phyloP scores from a whole-genome alignment of 345 rosid genomes.

The Excoecaria cochinchinensis region DNA sequence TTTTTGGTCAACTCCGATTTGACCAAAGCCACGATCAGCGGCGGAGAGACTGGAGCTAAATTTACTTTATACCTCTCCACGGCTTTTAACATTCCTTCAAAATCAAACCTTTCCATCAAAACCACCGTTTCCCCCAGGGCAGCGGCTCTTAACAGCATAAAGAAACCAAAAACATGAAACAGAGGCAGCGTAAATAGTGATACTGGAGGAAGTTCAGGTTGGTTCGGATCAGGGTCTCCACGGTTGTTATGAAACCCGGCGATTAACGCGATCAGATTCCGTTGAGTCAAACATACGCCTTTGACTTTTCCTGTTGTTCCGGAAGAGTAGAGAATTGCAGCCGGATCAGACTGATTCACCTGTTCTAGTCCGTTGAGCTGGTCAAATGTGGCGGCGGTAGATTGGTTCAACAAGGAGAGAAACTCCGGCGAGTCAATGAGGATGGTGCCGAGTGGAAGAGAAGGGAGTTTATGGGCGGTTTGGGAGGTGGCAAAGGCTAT shows the following conservation, averaged over 20 bases:
- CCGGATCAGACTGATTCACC: conserved; percentile 61
- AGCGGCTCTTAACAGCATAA: conserved; percentile 33
- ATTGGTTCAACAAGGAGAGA: conserved; percentile 38
- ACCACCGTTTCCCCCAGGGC: conserved; percentile 45
- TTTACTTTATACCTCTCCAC: conserved; percentile 56
- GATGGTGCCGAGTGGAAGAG: conserved; percentile 43
- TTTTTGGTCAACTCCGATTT: conserved; percentile 65
- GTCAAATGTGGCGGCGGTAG: not conserved
- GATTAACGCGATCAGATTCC: conserved; percentile 61
- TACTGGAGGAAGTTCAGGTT: conserved; percentile 40
- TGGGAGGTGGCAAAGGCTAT: conserved; percentile 68
- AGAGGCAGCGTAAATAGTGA: conserved; percentile 47
- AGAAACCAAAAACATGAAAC: conserved; percentile 51
- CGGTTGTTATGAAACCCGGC: conserved; percentile 41
- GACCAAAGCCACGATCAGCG: conserved; percentile 59
- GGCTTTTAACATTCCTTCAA: conserved; percentile 37
- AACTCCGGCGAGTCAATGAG: conserved; percentile 79
- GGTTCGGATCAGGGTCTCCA: not conserved
- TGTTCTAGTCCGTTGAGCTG: conserved; percentile 13
- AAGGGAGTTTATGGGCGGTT: conserved; percentile 41
- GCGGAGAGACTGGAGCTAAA: conserved; percentile 79
- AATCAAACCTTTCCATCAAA: conserved; percentile 46
- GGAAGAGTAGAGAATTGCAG: conserved; percentile 72
- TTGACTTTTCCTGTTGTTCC: conserved; percentile 81
- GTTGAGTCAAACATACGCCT: conserved; percentile 67